Percentiles rank a stretch among this genome's conserved stretches.
These are phyloP conservation scores for Stephania japonica DNA, from an alignment of 164 flowering plant genomes.

Conservation along the genomic window DNA sequence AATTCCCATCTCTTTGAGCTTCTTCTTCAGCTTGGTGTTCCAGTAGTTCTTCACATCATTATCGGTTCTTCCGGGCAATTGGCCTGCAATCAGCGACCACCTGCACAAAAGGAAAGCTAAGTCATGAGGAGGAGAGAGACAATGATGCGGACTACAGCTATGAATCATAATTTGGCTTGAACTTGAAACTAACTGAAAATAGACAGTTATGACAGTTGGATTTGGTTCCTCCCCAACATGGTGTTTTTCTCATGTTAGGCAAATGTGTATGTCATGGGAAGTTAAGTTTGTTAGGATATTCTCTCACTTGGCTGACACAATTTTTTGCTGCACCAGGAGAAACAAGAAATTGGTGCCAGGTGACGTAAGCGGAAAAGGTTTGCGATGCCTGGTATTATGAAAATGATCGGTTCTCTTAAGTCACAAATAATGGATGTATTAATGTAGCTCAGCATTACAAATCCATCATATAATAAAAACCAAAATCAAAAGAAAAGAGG, in stretches of 20 bases:
- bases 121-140: slow-evolving; percentile 6
- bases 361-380: too few species aligned
- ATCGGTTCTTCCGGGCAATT: slow-evolving; percentile 85
- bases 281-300: slow-evolving; percentile 18
- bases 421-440: neutral
- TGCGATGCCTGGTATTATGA: too few species aligned
- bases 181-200: slow-evolving; percentile 9
- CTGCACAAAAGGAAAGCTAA: slow-evolving; percentile 25
- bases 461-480: neutral
- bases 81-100: slow-evolving; percentile 83
- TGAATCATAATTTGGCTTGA: slow-evolving; percentile 11
- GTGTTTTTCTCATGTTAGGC: neutral
- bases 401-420: neutral
- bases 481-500: neutral
- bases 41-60: slow-evolving; percentile 81
- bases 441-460: neutral
- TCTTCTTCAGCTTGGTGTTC: slow-evolving; percentile 78
- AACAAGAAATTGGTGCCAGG: neutral
- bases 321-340: slow-evolving; percentile 9
- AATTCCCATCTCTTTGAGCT: slow-evolving; percentile 73
- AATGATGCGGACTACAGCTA: too few species aligned
- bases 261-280: slow-evolving; percentile 6
- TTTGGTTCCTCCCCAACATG: neutral
- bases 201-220: neutral
- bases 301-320: slow-evolving; percentile 10